Evolutionary conservation across 345 rosid species (phyloP).

Genomic region (Camelina neglecta): DNA sequence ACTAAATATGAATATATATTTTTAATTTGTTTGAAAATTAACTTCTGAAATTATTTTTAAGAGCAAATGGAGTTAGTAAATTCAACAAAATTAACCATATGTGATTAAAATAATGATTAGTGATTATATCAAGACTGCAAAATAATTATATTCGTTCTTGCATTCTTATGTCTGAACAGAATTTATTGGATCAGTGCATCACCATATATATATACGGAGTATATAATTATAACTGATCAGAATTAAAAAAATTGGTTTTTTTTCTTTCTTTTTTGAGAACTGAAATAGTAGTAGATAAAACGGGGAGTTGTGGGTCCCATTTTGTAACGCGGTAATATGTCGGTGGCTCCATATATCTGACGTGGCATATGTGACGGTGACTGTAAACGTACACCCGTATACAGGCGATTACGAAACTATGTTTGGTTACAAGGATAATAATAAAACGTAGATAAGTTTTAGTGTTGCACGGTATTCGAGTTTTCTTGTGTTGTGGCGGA

Average conservation of each 20-base stretch:
- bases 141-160: background rate
- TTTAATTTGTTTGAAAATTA: too few relatives aligned
- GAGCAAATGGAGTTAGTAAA: background rate
- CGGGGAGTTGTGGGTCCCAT: constrained; percentile 23
- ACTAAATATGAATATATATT: too few relatives aligned
- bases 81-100: background rate
- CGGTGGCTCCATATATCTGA: constrained; percentile 38
- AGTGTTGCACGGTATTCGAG: constrained; percentile 34
- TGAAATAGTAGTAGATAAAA: constrained; percentile 1
- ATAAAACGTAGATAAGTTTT: constrained; percentile 17
- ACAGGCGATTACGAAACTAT: constrained; percentile 14
- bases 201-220: background rate
- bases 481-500: constrained; percentile 30
- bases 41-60: too few relatives aligned
- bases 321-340: constrained; percentile 37
- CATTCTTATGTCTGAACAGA: constrained; percentile 31
- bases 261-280: background rate
- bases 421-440: constrained; percentile 32
- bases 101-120: background rate
- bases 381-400: constrained; percentile 5
- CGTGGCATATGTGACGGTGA: constrained; percentile 35
- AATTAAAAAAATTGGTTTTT: background rate
- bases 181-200: constrained; percentile 33
- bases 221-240: too few relatives aligned
- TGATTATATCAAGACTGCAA: constrained; percentile 24